phyloP scores from a whole-genome alignment of 345 rosid species.

The Gossypium stocksii region DNA sequence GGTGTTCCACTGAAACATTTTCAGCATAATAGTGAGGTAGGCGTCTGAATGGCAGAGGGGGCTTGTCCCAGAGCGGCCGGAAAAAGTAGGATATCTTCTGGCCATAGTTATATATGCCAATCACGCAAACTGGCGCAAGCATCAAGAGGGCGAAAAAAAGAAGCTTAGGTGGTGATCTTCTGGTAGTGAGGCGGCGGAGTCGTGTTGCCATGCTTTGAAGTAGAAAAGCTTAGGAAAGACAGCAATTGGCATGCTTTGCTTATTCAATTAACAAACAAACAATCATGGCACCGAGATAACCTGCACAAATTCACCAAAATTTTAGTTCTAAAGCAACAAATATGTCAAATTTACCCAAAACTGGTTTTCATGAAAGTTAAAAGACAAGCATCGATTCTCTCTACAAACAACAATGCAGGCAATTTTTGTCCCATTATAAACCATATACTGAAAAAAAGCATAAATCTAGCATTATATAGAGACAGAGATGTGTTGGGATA shows the following conservation, averaged over 20 bases:
- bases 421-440: background rate
- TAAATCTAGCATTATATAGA: too few relatives aligned
- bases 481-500: too few relatives aligned
- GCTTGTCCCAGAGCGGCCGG: constrained; percentile 89
- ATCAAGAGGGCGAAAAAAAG: constrained; percentile 35
- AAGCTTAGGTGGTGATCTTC: constrained; percentile 39
- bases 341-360: background rate
- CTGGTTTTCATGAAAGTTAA: background rate
- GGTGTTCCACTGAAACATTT: constrained; percentile 77
- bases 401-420: background rate
- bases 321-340: background rate
- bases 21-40: constrained; percentile 92
- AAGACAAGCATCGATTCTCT: background rate
- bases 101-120: constrained; percentile 39
- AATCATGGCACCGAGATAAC: constrained; percentile 13
- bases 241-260: constrained; percentile 23
- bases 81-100: constrained; percentile 58
- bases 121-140: constrained; percentile 44
- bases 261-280: background rate
- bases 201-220: constrained; percentile 43
- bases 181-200: constrained; percentile 24
- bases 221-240: constrained; percentile 5
- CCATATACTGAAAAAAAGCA: background rate
- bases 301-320: constrained; percentile 21
- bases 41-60: constrained; percentile 61